Base-by-base conservation (phyloP, 1,139 yeast genomes). In the Nadsonia starkeyi-henricii region DNA sequence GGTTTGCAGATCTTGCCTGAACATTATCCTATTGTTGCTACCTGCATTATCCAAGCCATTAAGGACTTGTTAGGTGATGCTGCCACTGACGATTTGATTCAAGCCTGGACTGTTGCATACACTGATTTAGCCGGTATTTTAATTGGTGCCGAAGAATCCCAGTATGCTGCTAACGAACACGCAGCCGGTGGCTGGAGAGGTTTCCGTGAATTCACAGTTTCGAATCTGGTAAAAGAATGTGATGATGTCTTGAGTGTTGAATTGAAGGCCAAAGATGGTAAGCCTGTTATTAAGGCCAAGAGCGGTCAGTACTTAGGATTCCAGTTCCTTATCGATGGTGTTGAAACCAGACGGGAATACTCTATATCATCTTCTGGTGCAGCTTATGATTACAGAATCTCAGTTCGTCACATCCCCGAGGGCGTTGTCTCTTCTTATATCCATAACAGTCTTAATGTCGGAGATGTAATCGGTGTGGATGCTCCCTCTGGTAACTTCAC, bases 41-140 rank as follows among this genome's bases (percentile, higher is more conserved):
- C 64, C 43, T 71, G 73, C 55, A 65, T 81, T 37, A 61, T 81
- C 44, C 67, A 65, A 28, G 77, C 85, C 20, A 73, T 81, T 65
- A 61, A 65, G 47, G 72, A 73, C 51, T 71, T 78, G 45, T 65
- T 81, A 43, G 86, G 86, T 12, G 74, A 70, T 36, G 69, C 70
- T 26, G 85, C 84, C 20, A 77, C 78, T 20, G 70, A 69, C 1
- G 78, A 71, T 42, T 76, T 81, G 52, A 58, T 79, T 47, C 70
- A 64, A 36, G 85, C 85, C n/a, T 81, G 86, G 85, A 68, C 70
- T 23, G 72, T 67, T 45, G 86, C 88, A 1, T 81, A 81, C 61
- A 75, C 74, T 42, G 78, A 75, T 53, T 69, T 81, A 53, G 88
- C 88, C 2, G 72, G 76, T 52, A 61, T 78, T 17, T 69, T 81